Base-by-base conservation (phyloP, 371 early-diverging fungal genomes). In the Zychaea mexicana region DNA sequence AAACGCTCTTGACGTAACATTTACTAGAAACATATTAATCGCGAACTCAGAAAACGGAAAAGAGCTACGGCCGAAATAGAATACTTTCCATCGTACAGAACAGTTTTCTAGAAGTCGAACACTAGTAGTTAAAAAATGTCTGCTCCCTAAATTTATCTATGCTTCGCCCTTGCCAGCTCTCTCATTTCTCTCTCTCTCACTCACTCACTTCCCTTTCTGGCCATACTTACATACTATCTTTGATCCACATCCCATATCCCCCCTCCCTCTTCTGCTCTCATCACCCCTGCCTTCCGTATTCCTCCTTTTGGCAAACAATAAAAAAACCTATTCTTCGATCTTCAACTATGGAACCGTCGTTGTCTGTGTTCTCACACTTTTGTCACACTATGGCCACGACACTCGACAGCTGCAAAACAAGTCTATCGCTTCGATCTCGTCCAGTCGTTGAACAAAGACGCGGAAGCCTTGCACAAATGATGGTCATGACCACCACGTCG, bases 341-440 rank as follows among this genome's bases (percentile, higher is more conserved):
- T 15, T 9, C 7, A 36, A n/a, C n/a, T n/a, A n/a, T n/a, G n/a
- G n/a, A n/a, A n/a, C n/a, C n/a, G n/a, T n/a, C n/a, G n/a, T n/a
- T n/a, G 38, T 36, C 38, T 15, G 38, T 36, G 38, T 36, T 36
- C 15, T 36, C 38, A 9, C 38, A 15, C 19, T 46, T 46, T 21
- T 7, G 9, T 46, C n/a, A 74, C 71, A 66, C 73, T 62, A 52
- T 77, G 77, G 53, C 69, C 74, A 63, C 77, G 64, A 30, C 74
- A 71, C 61, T 76, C 77, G 55, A 73, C 73, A 12, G 69, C 77
- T 33, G 68, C 71, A 13, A 77, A 24, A 49, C 15, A 42, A 12
- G 4, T 15, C 42, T 42, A 42, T 15, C 15, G 0, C 42, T 36
- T 2, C 36, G 15, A 46, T 3, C 9, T 15, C n/a, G 19, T 15